phyloP scores from a whole-genome alignment of 257 asterid genomes.

The Solanum habrochaites region DNA sequence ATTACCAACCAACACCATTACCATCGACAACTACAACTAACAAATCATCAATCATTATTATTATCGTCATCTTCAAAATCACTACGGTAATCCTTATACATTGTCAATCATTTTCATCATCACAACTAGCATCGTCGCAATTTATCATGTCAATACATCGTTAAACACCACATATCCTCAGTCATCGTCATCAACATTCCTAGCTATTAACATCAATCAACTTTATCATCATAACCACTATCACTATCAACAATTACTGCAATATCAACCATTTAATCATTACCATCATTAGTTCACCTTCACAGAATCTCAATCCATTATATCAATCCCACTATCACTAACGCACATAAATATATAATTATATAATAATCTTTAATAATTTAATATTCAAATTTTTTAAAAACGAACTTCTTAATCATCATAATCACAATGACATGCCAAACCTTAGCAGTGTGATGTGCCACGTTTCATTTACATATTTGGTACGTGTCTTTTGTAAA shows the following conservation, averaged over 20 bases:
- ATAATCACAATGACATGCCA: neutral
- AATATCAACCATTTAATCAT: neutral
- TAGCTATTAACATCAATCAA: neutral
- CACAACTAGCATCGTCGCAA: neutral
- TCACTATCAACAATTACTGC: neutral
- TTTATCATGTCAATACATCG: neutral
- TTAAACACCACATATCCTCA: neutral
- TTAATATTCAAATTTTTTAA: too few relatives aligned
- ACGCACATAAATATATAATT: neutral
- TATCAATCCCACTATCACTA: neutral
- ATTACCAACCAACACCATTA: neutral
- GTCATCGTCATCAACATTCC: accelerated
- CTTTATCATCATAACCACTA: neutral
- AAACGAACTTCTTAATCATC: neutral
- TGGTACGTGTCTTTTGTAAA: neutral
- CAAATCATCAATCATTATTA: neutral
- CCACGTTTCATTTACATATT: neutral
- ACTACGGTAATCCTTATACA: too few relatives aligned
- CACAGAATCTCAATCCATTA: too few relatives aligned
- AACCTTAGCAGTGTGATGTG: neutral
- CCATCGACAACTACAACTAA: accelerated
- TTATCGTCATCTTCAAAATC: neutral
- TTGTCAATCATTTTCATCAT: neutral
- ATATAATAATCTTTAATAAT: too few relatives aligned
- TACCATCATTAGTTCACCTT: too few relatives aligned